Conservation (phyloP, 2,329 filamentous ascomycete species). For the Pyrenochaeta sp. region DNA sequence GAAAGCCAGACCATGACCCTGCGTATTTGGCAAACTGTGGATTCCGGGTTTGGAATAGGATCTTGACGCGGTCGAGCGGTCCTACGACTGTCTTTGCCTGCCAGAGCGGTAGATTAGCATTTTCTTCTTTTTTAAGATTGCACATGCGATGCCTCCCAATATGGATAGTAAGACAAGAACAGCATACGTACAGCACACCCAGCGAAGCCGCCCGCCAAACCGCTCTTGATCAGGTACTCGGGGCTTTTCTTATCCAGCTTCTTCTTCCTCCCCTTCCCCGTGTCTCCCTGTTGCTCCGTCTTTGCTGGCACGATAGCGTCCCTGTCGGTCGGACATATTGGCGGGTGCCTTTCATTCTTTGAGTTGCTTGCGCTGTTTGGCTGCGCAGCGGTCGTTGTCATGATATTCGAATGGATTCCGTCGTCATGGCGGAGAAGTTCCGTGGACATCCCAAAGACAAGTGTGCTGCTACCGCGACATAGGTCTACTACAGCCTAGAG, state of each 20-base stretch:
- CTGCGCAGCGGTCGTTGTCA: constrained; percentile 43
- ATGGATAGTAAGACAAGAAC: too few species aligned
- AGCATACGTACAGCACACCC: constrained; percentile 79
- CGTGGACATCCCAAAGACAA: constrained; percentile 47
- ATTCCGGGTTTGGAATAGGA: constrained; percentile 95
- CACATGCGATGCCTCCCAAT: too few species aligned
- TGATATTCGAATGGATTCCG: constrained; percentile 41
- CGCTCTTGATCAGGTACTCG: constrained; percentile 85
- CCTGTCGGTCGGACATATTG: constrained; percentile 62
- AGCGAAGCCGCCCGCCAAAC: constrained; percentile 86
- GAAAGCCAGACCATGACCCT: constrained; percentile 85
- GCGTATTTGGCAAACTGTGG: constrained; percentile 94
- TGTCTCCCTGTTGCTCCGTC: constrained; percentile 9
- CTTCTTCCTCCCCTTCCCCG: constrained; percentile 36
- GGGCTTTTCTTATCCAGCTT: constrained; percentile 74
- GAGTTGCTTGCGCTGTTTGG: constrained; percentile 22
- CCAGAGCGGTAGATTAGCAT: constrained; percentile 14
- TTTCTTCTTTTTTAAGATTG: too few species aligned
- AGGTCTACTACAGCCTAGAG: not conserved
- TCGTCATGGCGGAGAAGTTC: constrained; percentile 48
- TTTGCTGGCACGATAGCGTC: constrained; percentile 58
- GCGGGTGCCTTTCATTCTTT: constrained; percentile 30
- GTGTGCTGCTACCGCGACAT: constrained; percentile 31
- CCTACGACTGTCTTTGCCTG: constrained; percentile 96
- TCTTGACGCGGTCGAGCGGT: constrained; percentile 96